These are phyloP conservation scores for Hysterium pulicare DNA, from an alignment of 2,329 filamentous ascomycete species.

Conservation along the genomic window DNA sequence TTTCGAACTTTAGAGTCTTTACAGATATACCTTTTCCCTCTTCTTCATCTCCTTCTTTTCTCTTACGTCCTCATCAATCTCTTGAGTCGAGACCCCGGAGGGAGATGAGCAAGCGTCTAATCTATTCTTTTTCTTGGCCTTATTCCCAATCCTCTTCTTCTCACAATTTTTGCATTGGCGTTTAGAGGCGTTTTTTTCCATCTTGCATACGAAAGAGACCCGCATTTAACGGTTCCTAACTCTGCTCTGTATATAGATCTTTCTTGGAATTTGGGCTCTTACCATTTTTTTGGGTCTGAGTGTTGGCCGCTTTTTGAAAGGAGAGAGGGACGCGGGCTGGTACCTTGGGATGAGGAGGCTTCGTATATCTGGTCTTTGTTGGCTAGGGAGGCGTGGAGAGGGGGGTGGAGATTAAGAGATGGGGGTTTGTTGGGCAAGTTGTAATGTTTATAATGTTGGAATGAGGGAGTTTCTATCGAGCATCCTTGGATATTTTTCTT, in stretches of 20 bases:
- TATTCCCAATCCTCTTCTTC: background rate
- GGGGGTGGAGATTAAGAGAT: background rate
- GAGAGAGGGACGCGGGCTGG: background rate
- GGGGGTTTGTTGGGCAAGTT: background rate
- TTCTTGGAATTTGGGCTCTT: background rate
- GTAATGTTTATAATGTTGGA: constrained; percentile 2
- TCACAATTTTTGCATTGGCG: background rate
- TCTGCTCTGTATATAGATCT: background rate
- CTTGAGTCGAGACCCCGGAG: too few species aligned
- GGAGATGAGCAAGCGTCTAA: background rate
- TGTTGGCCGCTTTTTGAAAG: too few species aligned
- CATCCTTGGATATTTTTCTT: too few species aligned
- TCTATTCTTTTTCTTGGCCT: background rate
- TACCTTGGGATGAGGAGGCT: background rate
- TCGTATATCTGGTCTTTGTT: background rate
- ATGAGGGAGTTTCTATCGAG: too few species aligned
- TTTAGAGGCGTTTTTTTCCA: background rate
- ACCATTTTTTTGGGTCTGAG: background rate
- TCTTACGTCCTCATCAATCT: background rate
- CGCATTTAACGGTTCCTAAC: too few species aligned
- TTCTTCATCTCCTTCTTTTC: background rate
- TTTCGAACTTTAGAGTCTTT: background rate
- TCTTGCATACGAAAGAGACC: too few species aligned
- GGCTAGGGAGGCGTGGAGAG: background rate
- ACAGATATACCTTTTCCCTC: background rate